These are phyloP conservation scores for Amaranthus hypochondriacus DNA, from an alignment of 148 eudicot genomes.

Conservation along the genomic window DNA sequence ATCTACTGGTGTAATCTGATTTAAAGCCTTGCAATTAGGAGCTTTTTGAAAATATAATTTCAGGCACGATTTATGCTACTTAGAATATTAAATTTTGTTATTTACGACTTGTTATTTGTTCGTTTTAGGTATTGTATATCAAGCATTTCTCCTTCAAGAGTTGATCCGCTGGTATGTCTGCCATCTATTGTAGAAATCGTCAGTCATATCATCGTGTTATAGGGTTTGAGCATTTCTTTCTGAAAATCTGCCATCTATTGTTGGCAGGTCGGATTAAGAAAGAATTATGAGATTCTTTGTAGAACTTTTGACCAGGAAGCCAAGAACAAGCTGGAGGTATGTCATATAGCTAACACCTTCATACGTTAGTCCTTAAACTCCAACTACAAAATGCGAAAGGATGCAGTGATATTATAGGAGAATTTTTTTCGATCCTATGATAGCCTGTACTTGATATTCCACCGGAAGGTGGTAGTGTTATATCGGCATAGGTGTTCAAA, in stretches of 20 bases:
- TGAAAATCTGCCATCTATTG: conserved; percentile 6
- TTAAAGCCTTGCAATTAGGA: background rate
- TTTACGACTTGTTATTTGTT: background rate
- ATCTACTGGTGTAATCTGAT: background rate
- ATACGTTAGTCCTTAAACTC: background rate
- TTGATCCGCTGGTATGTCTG: conserved; percentile 52
- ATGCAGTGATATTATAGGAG: background rate
- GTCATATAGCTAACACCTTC: conserved; percentile 12
- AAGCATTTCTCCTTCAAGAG: conserved; percentile 79
- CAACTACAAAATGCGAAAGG: background rate
- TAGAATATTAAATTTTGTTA: background rate
- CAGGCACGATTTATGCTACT: background rate
- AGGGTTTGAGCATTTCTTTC: background rate
- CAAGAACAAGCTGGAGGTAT: conserved; percentile 43
- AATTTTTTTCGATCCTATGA: background rate
- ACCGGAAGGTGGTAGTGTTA: too few species aligned
- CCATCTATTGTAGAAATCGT: background rate
- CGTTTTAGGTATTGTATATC: conserved; percentile 63
- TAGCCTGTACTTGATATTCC: too few species aligned
- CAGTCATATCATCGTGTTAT: background rate
- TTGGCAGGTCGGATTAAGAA: conserved; percentile 55
- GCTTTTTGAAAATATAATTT: background rate
- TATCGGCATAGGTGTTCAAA: too few species aligned
- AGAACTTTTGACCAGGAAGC: conserved; percentile 69
- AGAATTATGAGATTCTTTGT: conserved; percentile 81